Conservation (phyloP, 441 rosid genomes). For the Pelargonium cotyledonis region DNA sequence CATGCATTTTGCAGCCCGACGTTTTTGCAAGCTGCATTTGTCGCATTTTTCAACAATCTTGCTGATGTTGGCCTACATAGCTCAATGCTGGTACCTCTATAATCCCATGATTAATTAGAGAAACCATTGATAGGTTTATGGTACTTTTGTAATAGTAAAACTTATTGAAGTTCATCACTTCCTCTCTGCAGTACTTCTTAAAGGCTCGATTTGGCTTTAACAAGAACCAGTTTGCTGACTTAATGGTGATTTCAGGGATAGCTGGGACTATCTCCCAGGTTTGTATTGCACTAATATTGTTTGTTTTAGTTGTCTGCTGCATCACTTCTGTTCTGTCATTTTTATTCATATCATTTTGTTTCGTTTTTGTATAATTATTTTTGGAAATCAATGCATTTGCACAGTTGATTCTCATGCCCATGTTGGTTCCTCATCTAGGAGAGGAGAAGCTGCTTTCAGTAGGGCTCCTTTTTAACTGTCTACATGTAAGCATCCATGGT, state of each 20-base stretch:
- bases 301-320: background rate
- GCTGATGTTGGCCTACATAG: constrained; percentile 72
- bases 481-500: constrained; percentile 45
- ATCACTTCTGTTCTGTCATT: background rate
- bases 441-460: constrained; percentile 68
- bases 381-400: constrained; percentile 14
- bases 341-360: background rate
- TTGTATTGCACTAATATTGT: constrained; percentile 8
- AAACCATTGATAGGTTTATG: too few species aligned
- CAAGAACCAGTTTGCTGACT: constrained; percentile 81
- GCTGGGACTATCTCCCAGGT: constrained; percentile 91
- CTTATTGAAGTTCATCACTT: background rate
- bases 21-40: constrained; percentile 62
- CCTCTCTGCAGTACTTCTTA: constrained; percentile 59
- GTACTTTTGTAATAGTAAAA: too few species aligned
- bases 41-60: constrained; percentile 64
- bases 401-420: constrained; percentile 78
- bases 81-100: constrained; percentile 50
- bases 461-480: constrained; percentile 63
- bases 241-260: constrained; percentile 71
- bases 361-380: background rate
- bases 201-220: constrained; percentile 81
- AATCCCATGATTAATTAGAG: background rate
- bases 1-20: constrained; percentile 39
- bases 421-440: constrained; percentile 58